These are phyloP conservation scores for Pseudogymnoascus sp. DNA, from an alignment of 2,329 filamentous ascomycete species.

Conservation along the genomic window DNA sequence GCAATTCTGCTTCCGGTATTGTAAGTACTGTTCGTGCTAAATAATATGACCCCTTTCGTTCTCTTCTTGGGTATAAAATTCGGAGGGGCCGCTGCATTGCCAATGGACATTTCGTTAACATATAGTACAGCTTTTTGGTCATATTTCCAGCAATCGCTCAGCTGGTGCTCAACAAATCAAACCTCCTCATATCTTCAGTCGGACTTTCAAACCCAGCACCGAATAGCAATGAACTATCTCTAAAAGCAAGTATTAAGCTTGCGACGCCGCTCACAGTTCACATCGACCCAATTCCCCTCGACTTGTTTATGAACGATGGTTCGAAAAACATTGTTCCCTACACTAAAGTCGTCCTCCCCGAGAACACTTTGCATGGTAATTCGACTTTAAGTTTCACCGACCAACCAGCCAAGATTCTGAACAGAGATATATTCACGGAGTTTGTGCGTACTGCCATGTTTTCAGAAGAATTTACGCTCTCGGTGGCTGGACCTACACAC, in stretches of 20 bases:
- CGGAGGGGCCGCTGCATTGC: background rate
- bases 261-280: background rate
- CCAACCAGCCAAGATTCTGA: background rate
- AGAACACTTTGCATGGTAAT: background rate
- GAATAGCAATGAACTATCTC: background rate
- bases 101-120: background rate
- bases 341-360: background rate
- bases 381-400: background rate
- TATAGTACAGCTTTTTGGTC: background rate
- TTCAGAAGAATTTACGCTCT: background rate
- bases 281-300: background rate
- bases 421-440: background rate
- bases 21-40: background rate
- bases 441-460: background rate
- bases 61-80: background rate
- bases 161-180: background rate
- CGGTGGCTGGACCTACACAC: background rate
- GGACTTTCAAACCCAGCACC: background rate
- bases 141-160: background rate
- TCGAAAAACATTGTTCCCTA: background rate
- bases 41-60: background rate
- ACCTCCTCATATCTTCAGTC: background rate
- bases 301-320: background rate
- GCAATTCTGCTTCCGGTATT: background rate
- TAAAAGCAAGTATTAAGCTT: background rate